phyloP scores from a whole-genome alignment of 2,329 filamentous ascomycete species.

The Periconia sp. region DNA sequence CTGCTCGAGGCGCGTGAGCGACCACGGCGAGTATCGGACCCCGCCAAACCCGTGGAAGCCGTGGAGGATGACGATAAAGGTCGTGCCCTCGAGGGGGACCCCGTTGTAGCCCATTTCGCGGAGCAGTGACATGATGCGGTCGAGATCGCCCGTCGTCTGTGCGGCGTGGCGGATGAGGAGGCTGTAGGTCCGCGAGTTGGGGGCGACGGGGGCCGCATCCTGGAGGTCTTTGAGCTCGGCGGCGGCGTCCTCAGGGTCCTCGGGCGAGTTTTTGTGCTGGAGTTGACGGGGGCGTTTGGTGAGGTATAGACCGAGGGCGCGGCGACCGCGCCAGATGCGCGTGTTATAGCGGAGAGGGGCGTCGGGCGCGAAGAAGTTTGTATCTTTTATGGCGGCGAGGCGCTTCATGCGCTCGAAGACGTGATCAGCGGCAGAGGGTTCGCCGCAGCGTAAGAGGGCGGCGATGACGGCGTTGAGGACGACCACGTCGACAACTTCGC shows the following conservation, averaged over 20 bases:
- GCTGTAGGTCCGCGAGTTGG: conserved; percentile 77
- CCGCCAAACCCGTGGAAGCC: conserved; percentile 78
- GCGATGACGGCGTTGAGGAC: conserved; percentile 86
- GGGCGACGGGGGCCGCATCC: conserved; percentile 64
- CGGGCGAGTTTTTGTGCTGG: conserved; percentile 24
- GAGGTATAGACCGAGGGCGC: conserved; percentile 51
- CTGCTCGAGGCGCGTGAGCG: conserved; percentile 62
- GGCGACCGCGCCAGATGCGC: conserved; percentile 45
- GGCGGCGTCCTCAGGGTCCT: conserved; percentile 48
- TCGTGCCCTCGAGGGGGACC: conserved; percentile 70
- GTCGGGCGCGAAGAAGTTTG: conserved; percentile 23
- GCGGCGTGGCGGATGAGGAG: conserved; percentile 78
- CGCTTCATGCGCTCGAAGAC: conserved; percentile 84
- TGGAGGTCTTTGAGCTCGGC: conserved; percentile 65
- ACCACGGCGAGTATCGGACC: conserved; percentile 69
- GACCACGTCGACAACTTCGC: conserved; percentile 84
- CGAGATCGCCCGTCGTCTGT: conserved; percentile 67
- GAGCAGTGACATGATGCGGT: conserved; percentile 69
- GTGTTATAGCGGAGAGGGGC: conserved; percentile 23
- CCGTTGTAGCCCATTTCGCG: conserved; percentile 73
- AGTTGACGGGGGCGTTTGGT: conserved; percentile 47
- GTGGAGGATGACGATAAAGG: conserved; percentile 81
- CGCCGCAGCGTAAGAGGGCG: conserved; percentile 73
- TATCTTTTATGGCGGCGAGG: conserved; percentile 48
- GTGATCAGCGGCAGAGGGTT: conserved; percentile 74